Evolutionary conservation across 352 stramenopile species (phyloP), one percentile per base, ranked within the genome.

Genomic region (Pythium myriotylum): DNA sequence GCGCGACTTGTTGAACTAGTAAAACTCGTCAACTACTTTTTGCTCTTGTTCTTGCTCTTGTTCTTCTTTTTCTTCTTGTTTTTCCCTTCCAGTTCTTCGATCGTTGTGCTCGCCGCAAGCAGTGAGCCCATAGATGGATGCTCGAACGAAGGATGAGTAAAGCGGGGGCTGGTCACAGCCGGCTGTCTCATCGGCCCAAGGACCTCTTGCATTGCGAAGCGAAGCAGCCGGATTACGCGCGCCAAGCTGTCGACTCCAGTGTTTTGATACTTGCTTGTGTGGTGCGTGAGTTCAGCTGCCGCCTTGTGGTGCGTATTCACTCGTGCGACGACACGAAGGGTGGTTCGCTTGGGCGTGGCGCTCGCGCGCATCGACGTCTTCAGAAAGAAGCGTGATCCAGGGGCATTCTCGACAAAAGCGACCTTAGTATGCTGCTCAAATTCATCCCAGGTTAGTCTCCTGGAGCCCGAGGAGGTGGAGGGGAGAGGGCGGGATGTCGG

Each of bases 351-450:
- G 39, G 58, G n/a, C 16, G 24, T 51, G 5, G n/a, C 32, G 37
- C 23, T 19, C 16, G 29, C 40, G 1, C 24, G 33, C 7, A 56
- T 39, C 29, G 73, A 74, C 33, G 74, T 79, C 61, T 88, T 89
- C 67, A 90, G 62, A 57, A 85, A 80, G 57, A 91, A 77, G 27
- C 78, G 82, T 46, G 82, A 81, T 62, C 72, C 66, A 27, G 73
- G 61, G 45, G 80, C 68, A 14, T 85, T 71, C 41, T 68, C 75
- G 35, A 83, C 71, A 53, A 89, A 86, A 29, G 74, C 73, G 32
- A 85, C 72, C 62, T 90, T 90, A 3, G 75, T 73, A 56, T 83
- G 69, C 73, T 88, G 80, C 62, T 92, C 83, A 50, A 90, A 90
- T 45, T 68, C 69, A 37, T 90, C 83, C 83, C 83, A 90, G 43